Evolutionary conservation across 768 basidiomycete genomes (phyloP), one percentile per base, ranked within the genome.

Genomic region (Mycena venus): DNA sequence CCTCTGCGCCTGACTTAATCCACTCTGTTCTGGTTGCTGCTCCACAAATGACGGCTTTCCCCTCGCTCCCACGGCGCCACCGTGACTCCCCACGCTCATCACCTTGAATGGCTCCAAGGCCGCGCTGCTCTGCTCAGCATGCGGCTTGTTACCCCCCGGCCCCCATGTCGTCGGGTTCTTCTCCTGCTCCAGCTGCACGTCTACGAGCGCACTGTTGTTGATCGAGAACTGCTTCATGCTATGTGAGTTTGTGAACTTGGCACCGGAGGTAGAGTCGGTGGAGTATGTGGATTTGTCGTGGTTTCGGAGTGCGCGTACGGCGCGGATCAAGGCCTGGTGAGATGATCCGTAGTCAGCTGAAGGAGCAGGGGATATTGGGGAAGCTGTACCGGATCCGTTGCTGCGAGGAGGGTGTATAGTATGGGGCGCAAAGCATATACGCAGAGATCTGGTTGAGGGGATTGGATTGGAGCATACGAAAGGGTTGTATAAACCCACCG

Each of bases 371-470:
- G 17, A 51, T 32, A 64, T 64, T 49, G 63, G 47, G 47, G 63
- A 64, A 3, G 44, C 23, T 64, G 44, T 64, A 64, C 63, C 47
- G 63, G 63, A 64, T 64, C 63, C 21, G 21, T 5, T 34, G n/a
- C n/a, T n/a, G n/a, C n/a, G n/a, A n/a, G n/a, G n/a, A n/a, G n/a
- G n/a, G n/a, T n/a, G n/a, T 63, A 51, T 64, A 64, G 47, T 4
- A 51, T 23, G 29, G 63, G 63, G 63, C 63, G 63, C 63, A 64
- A 31, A n/a, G 31, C 29, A 64, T 51, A 64, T 51, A 64, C 63
- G 47, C 63, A 64, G n/a, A 51, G 21, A 21, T 64, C 63, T 64
- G 63, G 31, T 4, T 49, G 63, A 64, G 17, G 25, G 63, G 63
- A 64, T 44, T 15, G 31, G 21, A 32, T 49, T 31, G 12, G 11